Evolutionary conservation across 148 eudicot genomes (phyloP), one percentile per base, ranked within the genome.

Genomic region (Rhododendron ferrugineum): DNA sequence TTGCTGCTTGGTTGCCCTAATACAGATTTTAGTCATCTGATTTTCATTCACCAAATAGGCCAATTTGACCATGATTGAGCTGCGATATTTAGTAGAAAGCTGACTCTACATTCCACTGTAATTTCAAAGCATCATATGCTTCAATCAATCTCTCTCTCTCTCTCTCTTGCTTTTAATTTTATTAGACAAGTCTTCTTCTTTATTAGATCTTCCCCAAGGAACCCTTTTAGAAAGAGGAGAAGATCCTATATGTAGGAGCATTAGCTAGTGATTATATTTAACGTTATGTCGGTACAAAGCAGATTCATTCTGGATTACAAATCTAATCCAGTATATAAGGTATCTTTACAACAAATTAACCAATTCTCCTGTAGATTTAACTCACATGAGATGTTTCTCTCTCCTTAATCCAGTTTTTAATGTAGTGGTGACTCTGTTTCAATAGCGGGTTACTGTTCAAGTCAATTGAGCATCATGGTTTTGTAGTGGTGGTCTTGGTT

Each of bases 21-120:
- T 46, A 58, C 64, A 64, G 36, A 56, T 11, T 4, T 44, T n/a
- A n/a, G 1, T 78, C 4, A 11, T 16, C 81, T 46, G 56, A 84
- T 66, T 13, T 62, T 20, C 42, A 74, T 60, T 78, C 70, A 82
- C 36, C 40, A 75, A 30, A 88, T 83, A 88, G 85, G 79, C 83
- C 86, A 75, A 79, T 70, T 86, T 89, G 86, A 86, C 80, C 85
- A 32, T 82, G 80, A 84, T 73, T 89, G 88, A 87, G 87, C 88
- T 87, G 85, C 28, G 54, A 14, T 70, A 36, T 42, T 78, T 78
- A 86, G 81, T 86, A 58, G 90, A 86, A 40, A 85, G 89, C 88
- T 79, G 91, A 92, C 86, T 90, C 82, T 84, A 79, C 85, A 89
- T 75, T 88, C 94, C 94, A 91, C 88, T 88, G 16, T 64, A 83